Percentiles rank a stretch among this genome's conserved stretches.
These are phyloP conservation scores for Wickerhamomyces rabaulensis DNA, from an alignment of 805 yeast species.

Conservation along the genomic window DNA sequence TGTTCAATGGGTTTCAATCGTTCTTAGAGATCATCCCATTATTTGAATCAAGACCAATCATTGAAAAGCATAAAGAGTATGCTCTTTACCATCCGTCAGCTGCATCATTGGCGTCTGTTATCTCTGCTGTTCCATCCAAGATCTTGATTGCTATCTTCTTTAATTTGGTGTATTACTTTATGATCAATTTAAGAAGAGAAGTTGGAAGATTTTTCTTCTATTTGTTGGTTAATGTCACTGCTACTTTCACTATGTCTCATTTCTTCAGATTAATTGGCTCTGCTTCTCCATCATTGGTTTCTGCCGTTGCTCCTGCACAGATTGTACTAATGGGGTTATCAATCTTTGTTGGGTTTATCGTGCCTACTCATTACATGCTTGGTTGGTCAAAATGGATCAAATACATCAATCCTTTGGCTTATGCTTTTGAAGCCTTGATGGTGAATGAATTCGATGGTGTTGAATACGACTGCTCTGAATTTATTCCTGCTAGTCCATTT, in stretches of 20 bases:
- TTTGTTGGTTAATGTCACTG: slow-evolving; percentile 34
- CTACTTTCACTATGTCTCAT: slow-evolving; percentile 51
- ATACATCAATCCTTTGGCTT: slow-evolving; percentile 53
- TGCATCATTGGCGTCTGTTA: slow-evolving; percentile 56
- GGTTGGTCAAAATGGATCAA: slow-evolving; percentile 68
- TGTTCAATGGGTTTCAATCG: slow-evolving; percentile 59
- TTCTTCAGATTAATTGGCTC: slow-evolving; percentile 52
- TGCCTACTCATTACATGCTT: slow-evolving; percentile 50
- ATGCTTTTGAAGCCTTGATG: slow-evolving; percentile 53
- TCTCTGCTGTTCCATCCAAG: slow-evolving; percentile 55
- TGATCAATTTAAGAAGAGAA: slow-evolving; percentile 45
- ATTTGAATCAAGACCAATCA: slow-evolving; percentile 40
- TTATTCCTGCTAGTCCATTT: slow-evolving; percentile 38
- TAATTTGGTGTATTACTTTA: slow-evolving; percentile 46
- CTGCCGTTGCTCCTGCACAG: slow-evolving; percentile 57
- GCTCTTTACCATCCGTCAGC: slow-evolving; percentile 60
- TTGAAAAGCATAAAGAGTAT: slow-evolving; percentile 53
- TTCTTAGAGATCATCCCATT: slow-evolving; percentile 45
- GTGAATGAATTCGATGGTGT: slow-evolving; percentile 50
- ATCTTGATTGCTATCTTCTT: slow-evolving; percentile 38
- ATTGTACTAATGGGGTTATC: slow-evolving; percentile 42
- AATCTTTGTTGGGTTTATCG: slow-evolving; percentile 52
- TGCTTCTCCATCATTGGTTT: slow-evolving; percentile 38
- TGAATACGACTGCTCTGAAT: slow-evolving; percentile 39
- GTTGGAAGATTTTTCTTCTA: slow-evolving; percentile 56